Evolutionary conservation across 306 rosid genomes (phyloP), one percentile per base, ranked within the genome.

Genomic region (Rosa persica): DNA sequence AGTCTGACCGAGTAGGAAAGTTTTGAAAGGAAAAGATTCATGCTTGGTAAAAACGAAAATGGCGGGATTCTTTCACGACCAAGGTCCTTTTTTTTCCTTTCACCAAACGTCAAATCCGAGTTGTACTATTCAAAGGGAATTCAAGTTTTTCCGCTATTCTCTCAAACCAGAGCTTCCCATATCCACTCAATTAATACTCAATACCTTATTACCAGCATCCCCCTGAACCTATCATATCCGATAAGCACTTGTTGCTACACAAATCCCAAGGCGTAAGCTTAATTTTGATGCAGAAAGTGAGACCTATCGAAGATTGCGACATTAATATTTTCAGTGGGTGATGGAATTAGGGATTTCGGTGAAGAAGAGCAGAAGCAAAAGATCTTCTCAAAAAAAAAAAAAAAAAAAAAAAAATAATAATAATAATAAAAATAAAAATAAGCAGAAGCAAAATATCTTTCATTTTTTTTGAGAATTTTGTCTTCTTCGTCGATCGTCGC

Each of bases 81-180:
- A 25, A 34, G 43, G 12, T 61, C 67, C 27, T 51, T 20, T 20
- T 0, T 67, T 30, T 30, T 30, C 36, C 36, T 30, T 42, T 65
- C 13, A 17, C 44, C 68, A 65, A 9, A 74, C 69, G 52, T 57
- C 77, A 25, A 61, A 8, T 57, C 77, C 68, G 43, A 57, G 17
- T 57, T 64, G 22, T 62, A 30, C 69, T 43, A 17, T 36, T 65
- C 70, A 17, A 25, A 49, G 60, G 43, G 19, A 22, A 13, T 70
- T 17, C 30, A 22, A 57, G 13, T 23, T 23, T 34, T 39, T 34
- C 77, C 67, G 61, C 34, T 30, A 36, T 38, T 73, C 25, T 51
- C 48, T 71, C 44, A 51, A 17, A 34, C 23, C 16, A 20, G 44
- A 27, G 65, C 48, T 52, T 72, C 48, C 44, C 34, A 20, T 54